Evolutionary conservation across 805 yeast species (phyloP), one percentile per base, ranked within the genome.

Genomic region (Kuraishia floccosa): DNA sequence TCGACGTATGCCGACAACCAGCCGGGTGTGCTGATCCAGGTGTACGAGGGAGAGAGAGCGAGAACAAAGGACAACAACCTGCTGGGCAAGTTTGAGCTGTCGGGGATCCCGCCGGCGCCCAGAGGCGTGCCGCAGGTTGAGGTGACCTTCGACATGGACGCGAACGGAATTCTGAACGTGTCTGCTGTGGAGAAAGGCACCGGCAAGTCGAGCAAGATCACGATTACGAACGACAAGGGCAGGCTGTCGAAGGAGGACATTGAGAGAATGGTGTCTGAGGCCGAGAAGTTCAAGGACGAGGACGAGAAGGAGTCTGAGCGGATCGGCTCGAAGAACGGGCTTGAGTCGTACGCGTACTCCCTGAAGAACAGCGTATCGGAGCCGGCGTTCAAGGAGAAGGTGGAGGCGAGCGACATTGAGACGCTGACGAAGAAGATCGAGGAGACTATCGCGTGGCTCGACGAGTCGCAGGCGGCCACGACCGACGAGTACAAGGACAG

Each of bases 111-210:
- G 53, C 96, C 96, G 47, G 96, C 96, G 28, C 96, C 96, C 67
- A 85, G 96, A 69, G 96, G 96, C 73, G 93, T 82, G 43, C 96
- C 96, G 54, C 95, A 86, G 70, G 80, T 87, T 50, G 96, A 87
- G 73, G 96, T 87, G 46, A 87, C 96, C 50, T 87, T 87, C 56
- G 96, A 87, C 61, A 69, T 87, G 52, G 96, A 87, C 62, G 96
- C 96, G 44, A 87, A 87, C 63, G 96, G 96, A 71, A 87, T 87
- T 65, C 70, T 87, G 65, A 87, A 87, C 63, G 96, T 87, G 36
- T 79, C 93, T 46, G 96, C 96, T 38, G 71, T 86, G 47, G 97
- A 87, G 72, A 87, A 89, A 76, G 95, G 96, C 68, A 89, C 96
- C 43, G 97, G 96, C 71, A 89, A 87, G 74, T 66, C 94, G 48